phyloP scores from a whole-genome alignment of 441 rosid genomes.

The Populus hybrid region DNA sequence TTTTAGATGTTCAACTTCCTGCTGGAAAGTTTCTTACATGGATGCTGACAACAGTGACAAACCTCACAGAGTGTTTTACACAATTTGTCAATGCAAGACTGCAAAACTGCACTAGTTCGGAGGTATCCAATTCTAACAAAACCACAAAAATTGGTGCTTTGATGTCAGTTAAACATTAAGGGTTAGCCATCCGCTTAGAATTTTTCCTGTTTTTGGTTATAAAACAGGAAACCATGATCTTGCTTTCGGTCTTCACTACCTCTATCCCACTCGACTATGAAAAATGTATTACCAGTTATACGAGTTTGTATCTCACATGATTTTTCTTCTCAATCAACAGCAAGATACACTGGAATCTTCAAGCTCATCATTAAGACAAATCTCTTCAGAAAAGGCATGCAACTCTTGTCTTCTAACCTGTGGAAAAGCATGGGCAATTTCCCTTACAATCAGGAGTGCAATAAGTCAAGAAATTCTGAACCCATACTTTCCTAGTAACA shows the following conservation, averaged over 20 bases:
- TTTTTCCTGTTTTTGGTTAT: not conserved
- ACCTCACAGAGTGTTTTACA: slow-evolving; percentile 54
- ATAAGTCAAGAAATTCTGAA: slow-evolving; percentile 54
- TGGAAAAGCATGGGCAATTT: slow-evolving; percentile 91
- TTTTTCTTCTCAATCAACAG: slow-evolving; percentile 18
- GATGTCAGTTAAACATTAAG: not conserved
- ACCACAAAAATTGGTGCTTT: slow-evolving; percentile 3
- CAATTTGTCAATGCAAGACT: slow-evolving; percentile 58
- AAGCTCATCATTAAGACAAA: slow-evolving; percentile 36
- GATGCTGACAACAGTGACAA: slow-evolving; percentile 55
- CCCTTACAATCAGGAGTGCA: slow-evolving; percentile 50
- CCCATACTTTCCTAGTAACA: slow-evolving; percentile 38
- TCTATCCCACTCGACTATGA: not conserved
- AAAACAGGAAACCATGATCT: not conserved
- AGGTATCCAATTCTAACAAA: slow-evolving; percentile 34
- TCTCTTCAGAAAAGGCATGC: slow-evolving; percentile 28
- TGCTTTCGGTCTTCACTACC: not conserved
- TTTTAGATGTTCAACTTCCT: slow-evolving; percentile 57
- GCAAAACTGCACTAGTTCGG: slow-evolving; percentile 27
- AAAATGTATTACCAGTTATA: not conserved
- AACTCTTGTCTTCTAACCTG: slow-evolving; percentile 47
- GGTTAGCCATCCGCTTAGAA: not conserved
- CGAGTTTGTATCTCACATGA: slow-evolving; percentile 3
- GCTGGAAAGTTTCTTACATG: slow-evolving; percentile 64
- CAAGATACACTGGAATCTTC: slow-evolving; percentile 58